Conservation (phyloP, 805 yeast species). For the Saturnispora zaruensis region DNA sequence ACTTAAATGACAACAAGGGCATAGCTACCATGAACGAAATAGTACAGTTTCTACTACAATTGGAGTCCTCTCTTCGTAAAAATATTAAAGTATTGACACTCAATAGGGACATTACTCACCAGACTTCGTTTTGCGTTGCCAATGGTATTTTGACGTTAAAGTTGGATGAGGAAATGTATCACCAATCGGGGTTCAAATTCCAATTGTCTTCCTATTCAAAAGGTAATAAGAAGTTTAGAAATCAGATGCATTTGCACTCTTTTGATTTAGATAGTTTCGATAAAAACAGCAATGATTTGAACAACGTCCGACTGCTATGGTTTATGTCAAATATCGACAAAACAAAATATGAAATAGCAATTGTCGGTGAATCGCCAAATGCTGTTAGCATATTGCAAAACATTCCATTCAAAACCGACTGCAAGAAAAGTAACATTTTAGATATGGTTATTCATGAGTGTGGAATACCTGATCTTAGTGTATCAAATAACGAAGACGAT, state of each 20-base stretch:
- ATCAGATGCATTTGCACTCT: slow-evolving; percentile 19
- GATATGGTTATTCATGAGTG: slow-evolving; percentile 11
- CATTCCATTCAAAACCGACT: not conserved
- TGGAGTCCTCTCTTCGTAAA: not conserved
- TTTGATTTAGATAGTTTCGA: slow-evolving; percentile 17
- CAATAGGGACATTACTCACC: slow-evolving; percentile 22
- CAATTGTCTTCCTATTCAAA: slow-evolving; percentile 19
- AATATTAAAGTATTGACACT: slow-evolving; percentile 14
- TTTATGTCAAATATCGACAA: slow-evolving; percentile 20
- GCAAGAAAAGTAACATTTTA: not conserved
- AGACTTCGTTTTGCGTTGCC: slow-evolving; percentile 26
- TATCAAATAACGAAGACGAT: slow-evolving; percentile 18
- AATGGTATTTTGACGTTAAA: slow-evolving; percentile 24
- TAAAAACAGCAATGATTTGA: slow-evolving; percentile 10
- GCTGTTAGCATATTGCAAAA: not conserved
- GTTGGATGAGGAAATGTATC: slow-evolving; percentile 26
- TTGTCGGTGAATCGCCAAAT: slow-evolving; percentile 3
- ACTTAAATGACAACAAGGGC: not conserved
- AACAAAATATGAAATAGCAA: not conserved
- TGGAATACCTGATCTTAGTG: slow-evolving; percentile 16
- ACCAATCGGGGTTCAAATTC: slow-evolving; percentile 29
- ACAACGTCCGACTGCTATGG: slow-evolving; percentile 26
- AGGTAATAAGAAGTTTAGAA: slow-evolving; percentile 18
- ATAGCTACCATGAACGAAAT: not conserved
- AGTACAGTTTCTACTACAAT: not conserved